These are phyloP conservation scores for Phytomonas serpens DNA, from an alignment of 208 protist genomes.

Conservation along the genomic window DNA sequence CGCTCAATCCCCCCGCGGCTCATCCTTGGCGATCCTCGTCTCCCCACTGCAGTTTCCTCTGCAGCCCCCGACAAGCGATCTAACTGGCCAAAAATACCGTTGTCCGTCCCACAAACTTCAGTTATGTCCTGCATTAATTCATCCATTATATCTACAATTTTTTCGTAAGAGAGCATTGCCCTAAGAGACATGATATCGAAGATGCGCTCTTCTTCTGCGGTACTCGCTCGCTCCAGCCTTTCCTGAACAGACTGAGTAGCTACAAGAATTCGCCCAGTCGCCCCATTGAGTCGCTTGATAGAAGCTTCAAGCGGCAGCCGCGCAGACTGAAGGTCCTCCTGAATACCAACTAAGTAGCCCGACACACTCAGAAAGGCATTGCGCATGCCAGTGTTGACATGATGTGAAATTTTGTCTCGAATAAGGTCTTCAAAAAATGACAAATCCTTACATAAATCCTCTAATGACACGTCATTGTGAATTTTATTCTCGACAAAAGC, in stretches of 20 bases:
- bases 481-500: slow-evolving; percentile 69
- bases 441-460: slow-evolving; percentile 55
- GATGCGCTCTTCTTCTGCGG: slow-evolving; percentile 40
- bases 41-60: background rate
- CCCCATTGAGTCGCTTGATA: slow-evolving; percentile 37
- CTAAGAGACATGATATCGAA: slow-evolving; percentile 56
- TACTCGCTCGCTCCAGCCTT: slow-evolving; percentile 43
- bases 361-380: slow-evolving; percentile 69
- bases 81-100: background rate
- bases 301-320: slow-evolving; percentile 39
- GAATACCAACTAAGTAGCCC: slow-evolving; percentile 58
- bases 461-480: slow-evolving; percentile 55
- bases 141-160: slow-evolving; percentile 32
- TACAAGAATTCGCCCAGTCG: slow-evolving; percentile 24
- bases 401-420: slow-evolving; percentile 46
- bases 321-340: slow-evolving; percentile 63
- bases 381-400: slow-evolving; percentile 76
- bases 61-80: background rate
- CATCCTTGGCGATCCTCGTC: background rate
- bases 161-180: slow-evolving; percentile 56
- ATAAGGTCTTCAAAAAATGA: slow-evolving; percentile 44
- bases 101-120: background rate
- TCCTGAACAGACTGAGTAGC: slow-evolving; percentile 24
- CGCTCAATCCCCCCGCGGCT: background rate
- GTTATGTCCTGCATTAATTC: slow-evolving; percentile 12